Evolutionary conservation across 2,329 filamentous ascomycete genomes (phyloP).

Genomic region (Talaromyces sp.): DNA sequence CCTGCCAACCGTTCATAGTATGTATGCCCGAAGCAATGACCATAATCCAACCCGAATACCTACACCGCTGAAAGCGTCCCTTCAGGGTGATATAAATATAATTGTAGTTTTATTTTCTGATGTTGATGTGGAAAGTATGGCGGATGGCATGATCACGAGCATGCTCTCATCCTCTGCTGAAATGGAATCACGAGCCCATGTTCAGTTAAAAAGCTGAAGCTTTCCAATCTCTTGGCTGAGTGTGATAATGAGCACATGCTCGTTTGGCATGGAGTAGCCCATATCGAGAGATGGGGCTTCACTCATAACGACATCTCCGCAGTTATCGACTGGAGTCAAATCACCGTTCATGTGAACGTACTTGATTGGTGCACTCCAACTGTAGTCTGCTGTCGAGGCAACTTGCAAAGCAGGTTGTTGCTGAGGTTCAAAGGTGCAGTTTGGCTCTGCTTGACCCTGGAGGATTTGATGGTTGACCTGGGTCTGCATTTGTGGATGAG

Average conservation of each 20-base stretch:
- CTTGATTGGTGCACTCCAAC: conserved; percentile 1
- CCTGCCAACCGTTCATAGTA: neutral
- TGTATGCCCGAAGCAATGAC: conserved; percentile 3
- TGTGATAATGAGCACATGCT: conserved; percentile 7
- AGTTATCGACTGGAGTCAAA: conserved; percentile 4
- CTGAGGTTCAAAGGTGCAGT: neutral
- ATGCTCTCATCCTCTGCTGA: conserved; percentile 7
- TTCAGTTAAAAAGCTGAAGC: neutral
- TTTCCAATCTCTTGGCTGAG: neutral
- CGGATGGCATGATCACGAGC: conserved; percentile 8
- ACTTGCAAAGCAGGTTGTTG: conserved; percentile 5
- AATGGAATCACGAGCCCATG: conserved; percentile 12
- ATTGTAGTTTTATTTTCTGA: neutral
- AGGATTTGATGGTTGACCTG: neutral
- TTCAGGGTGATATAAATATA: neutral
- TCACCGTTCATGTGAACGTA: conserved; percentile 6
- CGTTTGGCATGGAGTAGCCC: neutral
- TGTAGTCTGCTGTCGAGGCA: neutral
- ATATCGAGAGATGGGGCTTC: conserved; percentile 8
- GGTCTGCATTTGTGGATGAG: neutral
- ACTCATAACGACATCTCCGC: conserved; percentile 12
- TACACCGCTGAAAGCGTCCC: conserved; percentile 11
- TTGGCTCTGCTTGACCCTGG: neutral
- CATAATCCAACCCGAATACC: conserved; percentile 9
- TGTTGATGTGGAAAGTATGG: no score